Evolutionary conservation across 768 basidiomycete genomes (phyloP), one percentile per base, ranked within the genome.

Genomic region (Mycena venus): DNA sequence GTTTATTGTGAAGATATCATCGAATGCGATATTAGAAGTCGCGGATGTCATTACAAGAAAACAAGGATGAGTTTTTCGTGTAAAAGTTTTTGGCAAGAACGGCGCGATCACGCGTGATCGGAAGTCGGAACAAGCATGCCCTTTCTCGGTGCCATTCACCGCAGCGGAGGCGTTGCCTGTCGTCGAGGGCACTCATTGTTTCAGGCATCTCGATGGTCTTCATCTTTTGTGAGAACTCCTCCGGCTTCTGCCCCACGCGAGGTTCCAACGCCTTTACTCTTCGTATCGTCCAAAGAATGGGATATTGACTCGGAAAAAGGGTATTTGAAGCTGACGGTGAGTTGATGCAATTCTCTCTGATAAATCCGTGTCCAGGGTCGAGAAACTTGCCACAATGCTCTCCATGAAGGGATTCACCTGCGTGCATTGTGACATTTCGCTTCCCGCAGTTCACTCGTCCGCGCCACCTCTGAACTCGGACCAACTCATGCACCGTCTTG

Each of bases 1-100:
- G 77, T 90, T 89, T 77, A 98, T 94, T 14, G 90, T 93, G 85
- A 99, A 99, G 55, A 97, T 93, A 82, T 99, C 98, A 80, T 97
- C 95, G 80, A 99, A 99, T 70, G 98, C 91, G 78, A 98, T 91
- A 81, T 88, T 94, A 1, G 94, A 93, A 49, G 91, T 86, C 17
- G 87, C 83, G 4, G 89, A 85, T 23, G 92, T 84, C 90, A 92
- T 92, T 49, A 68, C 36, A 59, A 65, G 64, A n/a, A 62, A 61
- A 72, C 49, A 73, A n/a, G 56, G 23, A 36, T 21, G 31, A 60
- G 36, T 38, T 36, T 60, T 10, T 10, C 36, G 11, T 38, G 36
- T 38, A n/a, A n/a, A n/a, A n/a, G n/a, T n/a, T n/a, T 53, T 36
- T 34, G 32, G 56, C 32, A 21, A 55, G 15, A 14, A 31, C 11